A percentile compares a stretch with the other conserved stretches of the same genome.
phyloP scores from a whole-genome alignment of 352 stramenopile genomes.

The Pythium aquatile region DNA sequence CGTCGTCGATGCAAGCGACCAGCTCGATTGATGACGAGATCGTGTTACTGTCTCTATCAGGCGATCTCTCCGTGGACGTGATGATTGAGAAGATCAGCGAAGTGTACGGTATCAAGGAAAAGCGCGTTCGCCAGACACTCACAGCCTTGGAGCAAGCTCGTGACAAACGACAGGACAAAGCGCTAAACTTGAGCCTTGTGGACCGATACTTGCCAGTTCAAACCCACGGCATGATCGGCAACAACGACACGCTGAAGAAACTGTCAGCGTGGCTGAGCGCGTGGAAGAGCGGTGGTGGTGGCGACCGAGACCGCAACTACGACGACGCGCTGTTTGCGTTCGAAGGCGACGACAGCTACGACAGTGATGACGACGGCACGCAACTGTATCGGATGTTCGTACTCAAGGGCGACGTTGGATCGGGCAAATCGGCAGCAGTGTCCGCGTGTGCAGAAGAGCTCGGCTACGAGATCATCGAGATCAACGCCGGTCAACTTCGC shows the following conservation, averaged over 20 bases:
- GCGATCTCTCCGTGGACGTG: constrained; percentile 28
- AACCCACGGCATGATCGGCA: constrained; percentile 63
- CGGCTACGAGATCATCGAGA: constrained; percentile 83
- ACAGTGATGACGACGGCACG: constrained; percentile 43
- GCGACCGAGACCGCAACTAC: constrained; percentile 46
- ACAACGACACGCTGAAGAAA: constrained; percentile 56
- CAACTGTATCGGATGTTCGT: constrained; percentile 72
- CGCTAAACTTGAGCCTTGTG: constrained; percentile 60
- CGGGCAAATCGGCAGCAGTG: constrained; percentile 76
- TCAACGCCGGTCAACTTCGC: constrained; percentile 77
- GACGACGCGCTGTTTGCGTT: constrained; percentile 66
- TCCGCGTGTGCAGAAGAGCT: constrained; percentile 80
- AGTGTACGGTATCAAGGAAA: constrained; percentile 46
- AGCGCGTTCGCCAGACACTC: constrained; percentile 54
- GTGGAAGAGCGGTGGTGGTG: constrained; percentile 58
- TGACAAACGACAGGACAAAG: constrained; percentile 43
- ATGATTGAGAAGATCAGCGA: constrained; percentile 60
- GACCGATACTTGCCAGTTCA: constrained; percentile 64
- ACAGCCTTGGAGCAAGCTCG: constrained; percentile 41
- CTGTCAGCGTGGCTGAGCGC: constrained; percentile 69
- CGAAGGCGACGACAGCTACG: constrained; percentile 54
- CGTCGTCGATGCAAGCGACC: constrained; percentile 18
- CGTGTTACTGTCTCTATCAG: constrained; percentile 7
- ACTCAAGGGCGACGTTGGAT: constrained; percentile 64
- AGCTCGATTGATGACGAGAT: constrained; percentile 9